Base-by-base conservation (phyloP, 2,329 filamentous ascomycete genomes). In the Rhinocladiella similis region DNA sequence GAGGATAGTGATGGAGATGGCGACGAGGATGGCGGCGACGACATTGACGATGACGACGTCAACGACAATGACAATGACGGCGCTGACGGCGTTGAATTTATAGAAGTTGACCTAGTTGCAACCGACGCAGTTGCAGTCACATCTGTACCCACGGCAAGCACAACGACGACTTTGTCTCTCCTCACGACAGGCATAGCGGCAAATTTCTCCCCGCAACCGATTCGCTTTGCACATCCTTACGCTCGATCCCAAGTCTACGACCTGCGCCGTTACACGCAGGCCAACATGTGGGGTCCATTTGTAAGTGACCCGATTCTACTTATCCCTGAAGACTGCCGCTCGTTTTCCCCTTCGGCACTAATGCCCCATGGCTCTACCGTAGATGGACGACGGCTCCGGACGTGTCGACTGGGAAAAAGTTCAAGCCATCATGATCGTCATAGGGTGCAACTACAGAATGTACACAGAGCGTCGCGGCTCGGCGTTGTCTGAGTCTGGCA, bases 361-460 rank as follows among this genome's bases (percentile, higher is more conserved):
- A 38, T 14, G 14, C n/a, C 5, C 35, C 35, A 14, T 38, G 3
- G 35, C n/a, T 16, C 3, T 38, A 38, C 10, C 12, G 3, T 41
- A 41, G 38, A 73, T 80, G 66, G 75, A 82, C 48, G 88, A 91
- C 66, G 83, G 80, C 1, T 79, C 76, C 2, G 79, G 78, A 50
- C 70, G 72, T 4, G 85, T 90, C 0, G 88, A 93, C 70, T 93
- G 89, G 89, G 88, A 92, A 70, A 90, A 89, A 73, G 73, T 91
- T 10, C 89, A 92, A 70, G 85, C 87, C 7, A 82, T 91, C 52
- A 83, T 91, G 77, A 75, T 91, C 3, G 83, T 87, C 1, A 70
- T 92, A 3, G 81, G 81, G 3, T 78, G 81, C 66, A 91, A 90
- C 67, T 76, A 88, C 50, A 70, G 74, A 38, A 67, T 71, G 9